Percentiles rank a stretch among this genome's conserved stretches.
These are phyloP conservation scores for Alopecurus myosuroides DNA, from an alignment of 176 grass and related monocot species.

Conservation along the genomic window DNA sequence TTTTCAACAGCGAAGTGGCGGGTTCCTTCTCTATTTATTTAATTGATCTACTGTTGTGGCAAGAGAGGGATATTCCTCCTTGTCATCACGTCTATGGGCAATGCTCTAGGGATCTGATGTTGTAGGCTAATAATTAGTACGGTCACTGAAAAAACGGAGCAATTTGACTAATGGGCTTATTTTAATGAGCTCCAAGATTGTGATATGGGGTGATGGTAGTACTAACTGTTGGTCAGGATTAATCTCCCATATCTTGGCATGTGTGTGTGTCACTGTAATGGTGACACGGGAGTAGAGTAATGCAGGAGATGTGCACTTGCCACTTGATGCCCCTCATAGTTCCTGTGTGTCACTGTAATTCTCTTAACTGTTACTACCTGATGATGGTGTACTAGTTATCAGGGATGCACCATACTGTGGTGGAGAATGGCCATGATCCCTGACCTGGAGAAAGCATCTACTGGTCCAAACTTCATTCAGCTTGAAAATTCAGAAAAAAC, in stretches of 20 bases:
- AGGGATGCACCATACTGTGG: neutral
- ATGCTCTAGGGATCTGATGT: too few relatives aligned
- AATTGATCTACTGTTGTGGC: too few relatives aligned
- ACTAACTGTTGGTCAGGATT: neutral
- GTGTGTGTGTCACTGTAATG: too few relatives aligned
- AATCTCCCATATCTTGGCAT: conserved; percentile 17
- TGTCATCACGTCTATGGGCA: too few relatives aligned
- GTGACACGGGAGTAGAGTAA: neutral
- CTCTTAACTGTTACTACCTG: neutral
- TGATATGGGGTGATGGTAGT: neutral
- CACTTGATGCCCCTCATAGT: neutral
- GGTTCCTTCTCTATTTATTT: too few relatives aligned
- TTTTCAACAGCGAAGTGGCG: too few relatives aligned
- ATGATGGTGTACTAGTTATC: neutral
- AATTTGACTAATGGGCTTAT: neutral
- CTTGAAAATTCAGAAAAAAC: too few relatives aligned
- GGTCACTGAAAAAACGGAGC: neutral
- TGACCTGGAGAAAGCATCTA: conserved; percentile 13
- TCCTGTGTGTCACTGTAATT: neutral
- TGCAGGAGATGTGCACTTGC: neutral
- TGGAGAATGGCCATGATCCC: conserved; percentile 23
- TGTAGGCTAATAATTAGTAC: conserved; percentile 26
- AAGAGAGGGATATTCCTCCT: too few relatives aligned
- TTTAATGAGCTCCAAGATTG: conserved; percentile 8
- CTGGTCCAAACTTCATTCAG: too few relatives aligned